phyloP scores from a whole-genome alignment of 2,329 filamentous ascomycete species.

The Talaromyces sp. region DNA sequence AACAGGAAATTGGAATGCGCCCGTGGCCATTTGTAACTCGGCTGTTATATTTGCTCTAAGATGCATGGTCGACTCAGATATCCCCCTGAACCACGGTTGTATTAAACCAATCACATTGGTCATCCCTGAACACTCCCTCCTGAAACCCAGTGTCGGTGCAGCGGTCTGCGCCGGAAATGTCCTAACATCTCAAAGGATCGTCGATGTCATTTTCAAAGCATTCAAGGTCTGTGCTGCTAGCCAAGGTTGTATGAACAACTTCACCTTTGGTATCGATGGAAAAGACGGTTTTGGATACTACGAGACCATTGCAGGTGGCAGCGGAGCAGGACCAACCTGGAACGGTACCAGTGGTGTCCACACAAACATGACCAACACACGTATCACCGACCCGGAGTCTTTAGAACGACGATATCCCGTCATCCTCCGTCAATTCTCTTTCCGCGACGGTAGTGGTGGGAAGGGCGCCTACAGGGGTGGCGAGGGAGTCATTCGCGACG shows the following conservation, averaged over 20 bases:
- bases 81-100: slow-evolving; percentile 9
- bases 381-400: slow-evolving; percentile 9
- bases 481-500: slow-evolving; percentile 10
- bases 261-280: slow-evolving; percentile 28
- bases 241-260: slow-evolving; percentile 30
- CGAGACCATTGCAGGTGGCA: slow-evolving; percentile 15
- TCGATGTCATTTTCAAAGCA: slow-evolving; percentile 34
- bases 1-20: slow-evolving; percentile 13
- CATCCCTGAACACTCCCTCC: slow-evolving; percentile 6
- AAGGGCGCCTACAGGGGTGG: not conserved
- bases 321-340: slow-evolving; percentile 8
- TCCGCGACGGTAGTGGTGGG: slow-evolving; percentile 4
- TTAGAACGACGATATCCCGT: slow-evolving; percentile 10
- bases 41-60: slow-evolving; percentile 5
- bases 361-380: slow-evolving; percentile 15
- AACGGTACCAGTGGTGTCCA: slow-evolving; percentile 12
- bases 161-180: slow-evolving; percentile 29
- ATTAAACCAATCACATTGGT: slow-evolving; percentile 9
- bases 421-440: slow-evolving; percentile 4
- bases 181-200: slow-evolving; percentile 29
- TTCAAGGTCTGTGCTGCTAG: slow-evolving; percentile 27
- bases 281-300: slow-evolving; percentile 17
- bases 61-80: slow-evolving; percentile 12
- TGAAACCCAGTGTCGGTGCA: slow-evolving; percentile 17
- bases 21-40: slow-evolving; percentile 8